A percentile compares a stretch with the other conserved stretches of the same genome.
Evolutionary conservation across 108 stramenopile species (phyloP).

Genomic region (Chaetoceros muelleri): DNA sequence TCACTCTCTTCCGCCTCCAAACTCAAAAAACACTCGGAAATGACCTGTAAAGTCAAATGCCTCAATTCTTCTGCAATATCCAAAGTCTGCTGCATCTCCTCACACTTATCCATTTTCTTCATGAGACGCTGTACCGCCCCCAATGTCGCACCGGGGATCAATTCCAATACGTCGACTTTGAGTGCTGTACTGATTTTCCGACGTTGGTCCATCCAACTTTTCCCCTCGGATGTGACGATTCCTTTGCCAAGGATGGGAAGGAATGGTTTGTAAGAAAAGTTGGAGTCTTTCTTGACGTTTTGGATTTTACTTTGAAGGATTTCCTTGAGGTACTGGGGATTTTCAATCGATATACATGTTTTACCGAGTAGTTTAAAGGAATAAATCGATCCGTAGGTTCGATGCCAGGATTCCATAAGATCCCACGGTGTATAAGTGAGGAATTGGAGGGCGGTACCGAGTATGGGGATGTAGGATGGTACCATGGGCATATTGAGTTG

Average conservation of each 20-base stretch:
- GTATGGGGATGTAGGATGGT: constrained; percentile 4
- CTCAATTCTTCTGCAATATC: constrained; percentile 9
- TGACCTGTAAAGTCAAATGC: constrained; percentile 20
- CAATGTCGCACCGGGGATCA: constrained; percentile 11
- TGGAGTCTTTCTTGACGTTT: constrained; percentile 15
- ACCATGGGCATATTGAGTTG: constrained; percentile 3
- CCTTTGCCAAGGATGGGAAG: constrained; percentile 16
- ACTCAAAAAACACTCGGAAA: constrained; percentile 14
- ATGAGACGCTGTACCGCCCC: constrained; percentile 10
- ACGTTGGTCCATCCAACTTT: constrained; percentile 20
- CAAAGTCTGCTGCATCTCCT: constrained; percentile 1
- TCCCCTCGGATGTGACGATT: constrained; percentile 18
- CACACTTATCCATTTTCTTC: constrained; percentile 12
- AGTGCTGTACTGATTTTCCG: constrained; percentile 16
- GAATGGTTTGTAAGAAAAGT: constrained; percentile 14
- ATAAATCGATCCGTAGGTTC: constrained; percentile 8
- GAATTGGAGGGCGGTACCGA: constrained; percentile 15
- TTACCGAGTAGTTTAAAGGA: constrained; percentile 10
- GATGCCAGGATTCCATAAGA: constrained; percentile 14
- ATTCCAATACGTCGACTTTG: constrained; percentile 7
- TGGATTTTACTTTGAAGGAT: constrained; percentile 16
- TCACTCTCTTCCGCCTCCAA: constrained; percentile 13
- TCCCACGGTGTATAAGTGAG: constrained; percentile 17
- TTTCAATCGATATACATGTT: constrained; percentile 3
- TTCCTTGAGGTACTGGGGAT: constrained; percentile 10